Conservation (phyloP, 2,329 filamentous ascomycete species). For the Diaporthe ilicicola region DNA sequence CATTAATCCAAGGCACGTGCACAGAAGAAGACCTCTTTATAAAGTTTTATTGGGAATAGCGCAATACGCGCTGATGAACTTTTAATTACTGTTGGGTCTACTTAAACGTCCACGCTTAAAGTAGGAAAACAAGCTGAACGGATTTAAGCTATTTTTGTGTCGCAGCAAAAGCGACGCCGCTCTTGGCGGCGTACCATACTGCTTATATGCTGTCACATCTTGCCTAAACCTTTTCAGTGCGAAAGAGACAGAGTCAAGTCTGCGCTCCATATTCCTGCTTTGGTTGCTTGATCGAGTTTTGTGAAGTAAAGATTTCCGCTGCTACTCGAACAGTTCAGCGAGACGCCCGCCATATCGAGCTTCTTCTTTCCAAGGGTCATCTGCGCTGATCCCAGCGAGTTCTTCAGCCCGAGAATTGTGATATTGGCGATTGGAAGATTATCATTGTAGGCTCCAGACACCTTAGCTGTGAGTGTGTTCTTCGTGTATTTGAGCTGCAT, state of each 20-base stretch:
- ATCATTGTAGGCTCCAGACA: background rate
- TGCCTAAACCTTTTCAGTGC: background rate
- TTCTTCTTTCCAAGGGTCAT: background rate
- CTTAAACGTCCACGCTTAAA: too few species aligned
- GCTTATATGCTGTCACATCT: too few species aligned
- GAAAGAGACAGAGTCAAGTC: background rate
- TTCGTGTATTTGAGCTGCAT: background rate
- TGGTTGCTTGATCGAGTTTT: background rate
- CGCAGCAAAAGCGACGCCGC: too few species aligned
- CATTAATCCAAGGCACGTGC: too few species aligned
- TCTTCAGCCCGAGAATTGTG: background rate
- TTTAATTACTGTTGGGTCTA: too few species aligned
- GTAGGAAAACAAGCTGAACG: too few species aligned
- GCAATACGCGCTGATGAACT: too few species aligned
- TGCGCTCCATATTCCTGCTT: constrained; percentile 1
- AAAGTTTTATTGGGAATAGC: too few species aligned
- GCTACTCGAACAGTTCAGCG: background rate
- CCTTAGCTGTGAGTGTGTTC: background rate
- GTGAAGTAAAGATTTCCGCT: background rate
- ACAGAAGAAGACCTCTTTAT: too few species aligned
- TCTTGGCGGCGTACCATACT: too few species aligned
- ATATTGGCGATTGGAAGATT: background rate
- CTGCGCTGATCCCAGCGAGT: background rate
- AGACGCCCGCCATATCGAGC: background rate
- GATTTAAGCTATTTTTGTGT: too few species aligned